A percentile compares a stretch with the other conserved stretches of the same genome.
phyloP scores from a whole-genome alignment of 495 filamentous ascomycete species.

The Mytilinidion resinicola region DNA sequence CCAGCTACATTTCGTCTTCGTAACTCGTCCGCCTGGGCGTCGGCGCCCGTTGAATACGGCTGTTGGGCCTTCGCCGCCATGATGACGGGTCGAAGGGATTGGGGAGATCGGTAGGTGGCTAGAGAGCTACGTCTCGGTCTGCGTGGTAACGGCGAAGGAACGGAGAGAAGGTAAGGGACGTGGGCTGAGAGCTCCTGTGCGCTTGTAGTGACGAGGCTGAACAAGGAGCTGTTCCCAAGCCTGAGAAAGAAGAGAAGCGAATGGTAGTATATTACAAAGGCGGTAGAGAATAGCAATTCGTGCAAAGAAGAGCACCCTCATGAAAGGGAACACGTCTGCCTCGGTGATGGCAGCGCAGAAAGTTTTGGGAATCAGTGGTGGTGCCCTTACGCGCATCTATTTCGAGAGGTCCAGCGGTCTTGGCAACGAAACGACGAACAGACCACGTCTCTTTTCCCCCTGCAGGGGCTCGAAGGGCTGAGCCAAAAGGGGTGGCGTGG shows the following conservation, averaged over 20 bases:
- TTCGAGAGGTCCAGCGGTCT: too few species aligned
- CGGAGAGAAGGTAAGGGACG: neutral
- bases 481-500: too few species aligned
- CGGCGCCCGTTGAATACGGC: slow-evolving; percentile 57
- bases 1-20: slow-evolving; percentile 68
- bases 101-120: neutral
- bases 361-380: neutral
- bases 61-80: slow-evolving; percentile 28
- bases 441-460: too few species aligned
- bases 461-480: too few species aligned
- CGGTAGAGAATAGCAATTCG: neutral
- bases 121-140: too few species aligned
- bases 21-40: slow-evolving; percentile 56
- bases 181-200: neutral
- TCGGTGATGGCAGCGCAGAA: neutral
- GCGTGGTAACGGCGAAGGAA: too few species aligned
- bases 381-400: too few species aligned
- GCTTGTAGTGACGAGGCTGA: slow-evolving; percentile 1
- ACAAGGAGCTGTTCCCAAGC: slow-evolving; percentile 2
- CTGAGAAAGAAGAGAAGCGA: slow-evolving; percentile 7
- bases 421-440: too few species aligned
- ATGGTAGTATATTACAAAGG: slow-evolving; percentile 21
- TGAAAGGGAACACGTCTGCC: neutral
- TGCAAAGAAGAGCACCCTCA: slow-evolving; percentile 1
- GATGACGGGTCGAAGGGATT: slow-evolving; percentile 7